phyloP scores from a whole-genome alignment of 768 basidiomycete genomes.

The Agrocybe chaxingu region DNA sequence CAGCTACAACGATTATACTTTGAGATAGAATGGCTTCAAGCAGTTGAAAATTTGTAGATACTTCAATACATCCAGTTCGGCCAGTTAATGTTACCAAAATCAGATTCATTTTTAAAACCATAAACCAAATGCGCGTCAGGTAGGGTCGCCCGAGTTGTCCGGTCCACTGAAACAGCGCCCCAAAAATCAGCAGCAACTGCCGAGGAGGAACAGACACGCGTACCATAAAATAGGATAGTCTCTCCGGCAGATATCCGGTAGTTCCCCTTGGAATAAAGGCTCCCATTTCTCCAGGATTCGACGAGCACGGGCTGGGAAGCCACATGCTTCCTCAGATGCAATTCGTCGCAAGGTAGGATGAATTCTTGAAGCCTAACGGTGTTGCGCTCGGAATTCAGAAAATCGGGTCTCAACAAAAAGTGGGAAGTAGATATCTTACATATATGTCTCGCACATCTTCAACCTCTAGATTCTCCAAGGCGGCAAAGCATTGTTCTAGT shows the following conservation, averaged over 20 bases:
- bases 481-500: constrained; percentile 2
- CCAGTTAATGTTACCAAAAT: constrained; percentile 12
- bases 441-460: constrained; percentile 7
- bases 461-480: constrained; percentile 7
- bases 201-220: constrained; percentile 10
- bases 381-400: not conserved
- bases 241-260: constrained; percentile 1
- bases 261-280: constrained; percentile 8
- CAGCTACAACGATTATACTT: too few relatives aligned
- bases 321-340: too few relatives aligned
- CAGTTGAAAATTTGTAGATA: too few relatives aligned
- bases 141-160: constrained; percentile 7
- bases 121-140: constrained; percentile 1
- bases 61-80: constrained; percentile 15
- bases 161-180: constrained; percentile 21
- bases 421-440: constrained; percentile 2
- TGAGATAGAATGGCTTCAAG: too few relatives aligned
- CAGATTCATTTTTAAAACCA: constrained; percentile 10
- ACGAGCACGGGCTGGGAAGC: not conserved
- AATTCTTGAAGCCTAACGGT: constrained; percentile 11
- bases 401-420: not conserved
- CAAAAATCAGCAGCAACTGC: constrained; percentile 8
- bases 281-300: constrained; percentile 16
- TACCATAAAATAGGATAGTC: constrained; percentile 11
- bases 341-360: constrained; percentile 2